Percentiles rank a stretch among this genome's conserved stretches.
phyloP scores from a whole-genome alignment of 108 stramenopile species.

The Skeletonema menzelii region DNA sequence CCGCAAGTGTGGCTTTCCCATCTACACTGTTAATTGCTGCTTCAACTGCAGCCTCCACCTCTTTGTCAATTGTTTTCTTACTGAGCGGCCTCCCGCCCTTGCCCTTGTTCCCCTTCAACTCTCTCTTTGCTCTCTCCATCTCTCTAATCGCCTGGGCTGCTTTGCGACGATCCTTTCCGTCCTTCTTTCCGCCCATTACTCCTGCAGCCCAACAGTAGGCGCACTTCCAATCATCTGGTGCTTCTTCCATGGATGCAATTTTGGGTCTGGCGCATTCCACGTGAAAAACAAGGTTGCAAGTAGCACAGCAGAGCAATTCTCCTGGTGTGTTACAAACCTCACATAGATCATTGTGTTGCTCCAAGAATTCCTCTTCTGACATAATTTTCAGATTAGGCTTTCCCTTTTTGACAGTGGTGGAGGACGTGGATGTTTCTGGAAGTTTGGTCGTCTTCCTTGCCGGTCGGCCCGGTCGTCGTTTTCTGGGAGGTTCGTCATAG shows the following conservation, averaged over 20 bases:
- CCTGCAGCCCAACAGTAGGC: conserved; percentile 71
- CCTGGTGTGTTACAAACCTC: conserved; percentile 85
- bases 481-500: conserved; percentile 11
- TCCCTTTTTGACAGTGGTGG: background rate
- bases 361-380: conserved; percentile 72
- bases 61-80: conserved; percentile 1
- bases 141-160: conserved; percentile 70
- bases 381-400: conserved; percentile 21
- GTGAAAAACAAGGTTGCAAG: conserved; percentile 94
- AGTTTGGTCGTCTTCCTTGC: conserved; percentile 6
- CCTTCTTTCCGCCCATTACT: conserved; percentile 56
- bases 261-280: conserved; percentile 83
- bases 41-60: conserved; percentile 3
- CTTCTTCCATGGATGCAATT: conserved; percentile 43
- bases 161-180: conserved; percentile 56
- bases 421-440: background rate
- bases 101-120: conserved; percentile 22
- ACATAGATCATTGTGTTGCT: conserved; percentile 89
- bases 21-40: conserved; percentile 16
- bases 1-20: conserved; percentile 10
- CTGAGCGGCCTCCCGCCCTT: background rate
- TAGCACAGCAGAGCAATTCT: conserved; percentile 88
- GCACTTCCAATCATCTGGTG: conserved; percentile 74
- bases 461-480: conserved; percentile 22
- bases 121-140: conserved; percentile 63